Base-by-base conservation (phyloP, 2,329 filamentous ascomycete species). In the Shiraia bambusicola region DNA sequence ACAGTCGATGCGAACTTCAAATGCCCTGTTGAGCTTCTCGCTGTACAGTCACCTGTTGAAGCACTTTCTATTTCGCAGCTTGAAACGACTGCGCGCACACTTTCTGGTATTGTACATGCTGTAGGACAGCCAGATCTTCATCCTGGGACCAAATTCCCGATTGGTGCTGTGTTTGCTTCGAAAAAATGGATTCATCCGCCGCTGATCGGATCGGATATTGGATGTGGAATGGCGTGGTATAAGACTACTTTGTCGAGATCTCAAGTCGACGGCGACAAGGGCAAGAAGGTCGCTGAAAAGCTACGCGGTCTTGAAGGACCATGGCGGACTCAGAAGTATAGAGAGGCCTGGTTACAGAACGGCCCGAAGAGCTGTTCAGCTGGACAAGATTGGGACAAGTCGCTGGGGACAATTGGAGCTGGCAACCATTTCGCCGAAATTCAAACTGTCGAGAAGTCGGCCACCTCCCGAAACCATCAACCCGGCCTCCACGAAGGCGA, bases 151-250 rank as follows among this genome's bases (percentile, higher is more conserved):
- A 67, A 66, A 36, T 70, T 65, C 14, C 67, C 67, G 2, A 66
- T 70, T 15, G 66, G 66, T 10, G 61, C 64, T 2, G 65, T 67
- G 6, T 69, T 70, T 32, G 59, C 61, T 7, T 65, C 59, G 0
- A 47, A 55, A 24, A 52, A 47, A 43, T 70, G 65, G 55, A 61
- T 70, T 13, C 65, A 70, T 37, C 67, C 66, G 12, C 65, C 61
- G 12, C 49, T 71, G 9, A 70, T 70, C 8, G 67, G 69, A 2
- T 50, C 61, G 4, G 66, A 71, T 30, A 70, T 71, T 34, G 69
- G 66, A 0, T 71, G 67, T 41, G 69, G 67, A 0, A 71, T 70
- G 66, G 56, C 65, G 6, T 70, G 65, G 63, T 70, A 67, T 40
- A 60, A 55, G 43, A 67, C 67, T 10, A 54, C 37, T 5, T 49